Evolutionary conservation across 371 early-diverging fungal species (phyloP).

Genomic region (Nematocida sp.): DNA sequence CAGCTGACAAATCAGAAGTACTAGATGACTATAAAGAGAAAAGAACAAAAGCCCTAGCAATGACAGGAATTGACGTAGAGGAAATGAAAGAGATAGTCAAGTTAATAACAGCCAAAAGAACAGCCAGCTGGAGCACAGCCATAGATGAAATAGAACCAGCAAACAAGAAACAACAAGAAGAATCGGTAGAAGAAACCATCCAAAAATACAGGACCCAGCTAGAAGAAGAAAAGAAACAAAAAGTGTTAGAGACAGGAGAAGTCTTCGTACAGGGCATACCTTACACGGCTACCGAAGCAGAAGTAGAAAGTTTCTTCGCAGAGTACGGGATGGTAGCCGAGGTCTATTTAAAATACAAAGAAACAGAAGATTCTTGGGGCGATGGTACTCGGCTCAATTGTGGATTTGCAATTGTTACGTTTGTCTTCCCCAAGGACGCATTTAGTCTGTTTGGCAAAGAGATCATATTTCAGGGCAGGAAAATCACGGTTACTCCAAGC

Average conservation of each 20-base stretch:
- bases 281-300: constrained; percentile 72
- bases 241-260: constrained; percentile 41
- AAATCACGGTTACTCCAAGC: constrained; percentile 42
- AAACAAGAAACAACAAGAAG: constrained; percentile 7
- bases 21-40: constrained; percentile 53
- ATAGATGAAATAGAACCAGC: constrained; percentile 17
- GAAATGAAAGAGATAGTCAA: constrained; percentile 51
- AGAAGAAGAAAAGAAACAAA: constrained; percentile 15
- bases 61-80: background rate
- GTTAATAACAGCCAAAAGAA: constrained; percentile 49
- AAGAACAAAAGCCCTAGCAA: background rate
- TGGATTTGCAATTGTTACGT: constrained; percentile 21
- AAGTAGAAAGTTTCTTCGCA: constrained; percentile 89
- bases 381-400: constrained; percentile 38
- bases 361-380: constrained; percentile 50
- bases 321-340: constrained; percentile 64
- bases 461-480: constrained; percentile 49
- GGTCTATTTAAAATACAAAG: constrained; percentile 50
- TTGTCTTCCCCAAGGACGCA: constrained; percentile 36
- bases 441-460: constrained; percentile 1
- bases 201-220: constrained; percentile 6
- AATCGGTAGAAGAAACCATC: constrained; percentile 3
- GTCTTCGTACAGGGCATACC: constrained; percentile 70
- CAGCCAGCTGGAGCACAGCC: background rate
- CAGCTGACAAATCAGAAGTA: constrained; percentile 6